A percentile compares a stretch with the other conserved stretches of the same genome.
Evolutionary conservation across 768 basidiomycete species (phyloP).

Genomic region (Podaxis rugospora): DNA sequence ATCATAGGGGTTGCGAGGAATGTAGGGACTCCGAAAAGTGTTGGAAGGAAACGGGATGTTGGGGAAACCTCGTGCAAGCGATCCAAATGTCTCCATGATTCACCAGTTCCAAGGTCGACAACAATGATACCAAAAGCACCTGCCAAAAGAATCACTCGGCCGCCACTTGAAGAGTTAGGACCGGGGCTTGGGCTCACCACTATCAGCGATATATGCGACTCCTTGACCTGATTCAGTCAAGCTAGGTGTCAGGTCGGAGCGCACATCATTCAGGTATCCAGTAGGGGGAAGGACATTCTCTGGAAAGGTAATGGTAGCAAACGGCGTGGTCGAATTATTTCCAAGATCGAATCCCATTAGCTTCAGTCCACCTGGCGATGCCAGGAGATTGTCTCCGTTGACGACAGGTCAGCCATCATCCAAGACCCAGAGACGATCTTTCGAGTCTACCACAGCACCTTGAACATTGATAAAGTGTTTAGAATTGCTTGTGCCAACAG

Average conservation of each 20-base stretch:
- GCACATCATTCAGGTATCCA: slow-evolving; percentile 16
- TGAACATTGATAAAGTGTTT: slow-evolving; percentile 16
- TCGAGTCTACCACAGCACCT: slow-evolving; percentile 10
- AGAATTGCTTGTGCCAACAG: slow-evolving; percentile 13
- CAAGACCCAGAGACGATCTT: slow-evolving; percentile 15
- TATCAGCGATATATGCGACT: slow-evolving; percentile 15
- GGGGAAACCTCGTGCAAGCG: slow-evolving; percentile 4
- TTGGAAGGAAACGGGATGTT: slow-evolving; percentile 11
- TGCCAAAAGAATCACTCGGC: background rate
- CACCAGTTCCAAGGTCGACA: slow-evolving; percentile 15
- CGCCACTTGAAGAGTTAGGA: background rate
- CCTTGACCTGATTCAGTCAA: slow-evolving; percentile 15
- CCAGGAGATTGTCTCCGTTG: slow-evolving; percentile 11
- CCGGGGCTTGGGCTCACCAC: slow-evolving; percentile 4
- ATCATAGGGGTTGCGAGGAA: slow-evolving; percentile 9
- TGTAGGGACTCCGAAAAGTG: slow-evolving; percentile 14
- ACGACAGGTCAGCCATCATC: slow-evolving; percentile 13
- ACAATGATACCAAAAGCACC: slow-evolving; percentile 16
- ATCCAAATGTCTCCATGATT: slow-evolving; percentile 17
- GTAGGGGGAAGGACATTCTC: slow-evolving; percentile 13
- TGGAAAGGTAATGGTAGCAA: slow-evolving; percentile 16
- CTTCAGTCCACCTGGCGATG: slow-evolving; percentile 13
- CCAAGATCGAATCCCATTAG: slow-evolving; percentile 14
- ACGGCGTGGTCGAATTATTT: slow-evolving; percentile 11
- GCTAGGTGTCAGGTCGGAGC: slow-evolving; percentile 13